These are phyloP conservation scores for Climacium dendroides DNA, from an alignment of 225 moss, liverwort and hornwort genomes.

Conservation along the genomic window DNA sequence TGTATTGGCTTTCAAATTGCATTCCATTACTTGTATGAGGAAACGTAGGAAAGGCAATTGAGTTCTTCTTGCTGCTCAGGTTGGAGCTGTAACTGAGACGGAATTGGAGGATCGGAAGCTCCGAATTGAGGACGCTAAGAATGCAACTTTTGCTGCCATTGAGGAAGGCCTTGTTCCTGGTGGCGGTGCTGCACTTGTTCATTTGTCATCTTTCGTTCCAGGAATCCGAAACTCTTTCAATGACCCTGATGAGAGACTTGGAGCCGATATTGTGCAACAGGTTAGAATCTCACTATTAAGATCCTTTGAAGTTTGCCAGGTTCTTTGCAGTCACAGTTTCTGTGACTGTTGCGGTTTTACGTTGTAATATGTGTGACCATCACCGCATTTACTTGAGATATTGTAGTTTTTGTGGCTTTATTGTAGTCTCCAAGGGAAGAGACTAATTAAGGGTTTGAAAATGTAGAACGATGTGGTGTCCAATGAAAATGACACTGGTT, in stretches of 20 bases:
- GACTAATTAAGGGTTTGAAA: no score
- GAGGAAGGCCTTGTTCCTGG: constrained; percentile 89
- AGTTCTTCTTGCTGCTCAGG: constrained; percentile 16
- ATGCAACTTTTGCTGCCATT: constrained; percentile 80
- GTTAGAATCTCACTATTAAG: background rate
- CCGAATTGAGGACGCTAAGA: constrained; percentile 85
- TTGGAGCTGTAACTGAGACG: constrained; percentile 84
- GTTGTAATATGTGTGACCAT: background rate
- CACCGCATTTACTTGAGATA: background rate
- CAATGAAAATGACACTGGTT: background rate
- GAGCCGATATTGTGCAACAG: constrained; percentile 78
- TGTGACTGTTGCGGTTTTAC: background rate
- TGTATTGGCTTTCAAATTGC: background rate
- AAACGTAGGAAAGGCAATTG: background rate
- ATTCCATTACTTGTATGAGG: background rate
- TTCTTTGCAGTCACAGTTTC: background rate
- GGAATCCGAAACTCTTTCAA: constrained; percentile 27
- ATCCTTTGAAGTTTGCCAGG: background rate
- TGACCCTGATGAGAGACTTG: constrained; percentile 60
- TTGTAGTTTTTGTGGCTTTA: background rate
- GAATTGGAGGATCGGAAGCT: constrained; percentile 82
- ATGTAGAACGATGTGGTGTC: background rate
- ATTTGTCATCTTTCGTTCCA: constrained; percentile 59
- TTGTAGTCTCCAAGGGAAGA: background rate
- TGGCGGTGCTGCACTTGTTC: constrained; percentile 75